Base-by-base conservation (phyloP, 305 asterid genomes). In the Andrographis paniculata region DNA sequence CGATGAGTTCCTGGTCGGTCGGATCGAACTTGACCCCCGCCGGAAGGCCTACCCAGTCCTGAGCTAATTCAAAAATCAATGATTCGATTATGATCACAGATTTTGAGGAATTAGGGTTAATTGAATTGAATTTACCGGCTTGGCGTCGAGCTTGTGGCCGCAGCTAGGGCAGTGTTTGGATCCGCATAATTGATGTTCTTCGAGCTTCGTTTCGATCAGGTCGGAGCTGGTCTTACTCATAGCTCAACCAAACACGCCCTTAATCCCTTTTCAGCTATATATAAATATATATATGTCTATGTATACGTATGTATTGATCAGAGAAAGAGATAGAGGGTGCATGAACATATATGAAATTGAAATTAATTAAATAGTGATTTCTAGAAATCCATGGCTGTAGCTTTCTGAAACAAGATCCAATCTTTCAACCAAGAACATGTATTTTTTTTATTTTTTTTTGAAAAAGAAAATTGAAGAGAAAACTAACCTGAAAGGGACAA, bases 11-110 rank as follows among this genome's bases (percentile, higher is more conserved):
- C 53, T 92, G 99, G 58, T 92, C 99, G 20, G 97, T 92, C 56
- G 99, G 99, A 53, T 92, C 99, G 50, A 92, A 92, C 55, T 92
- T 92, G 59, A 92, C 96, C 24, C 99, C 99, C 36, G 99, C 99
- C 48, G 99, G 99, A 50, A 91, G 63, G 17, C 99, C 96, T 24
- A 92, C 93, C 99, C 99, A 87, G 47, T 92, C 95, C 99, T 91
- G 65, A 17, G 14, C 6, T 5, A 0, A 7, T 10, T 27, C 3
- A 7, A 7, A 2, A 7, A 7, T 33, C 13, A 7, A 0, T 33
- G 4, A 33, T n/a, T 33, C 8, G 6, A 3, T 24, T 8, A 24
- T 24, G 6, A 24, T 3, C 30, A 24, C n/a, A n/a, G n/a, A n/a
- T n/a, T n/a, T n/a, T n/a, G n/a, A n/a, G n/a, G n/a, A 24, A 24